phyloP scores from a whole-genome alignment of 73 alveolate species.

The Stentor coeruleus region DNA sequence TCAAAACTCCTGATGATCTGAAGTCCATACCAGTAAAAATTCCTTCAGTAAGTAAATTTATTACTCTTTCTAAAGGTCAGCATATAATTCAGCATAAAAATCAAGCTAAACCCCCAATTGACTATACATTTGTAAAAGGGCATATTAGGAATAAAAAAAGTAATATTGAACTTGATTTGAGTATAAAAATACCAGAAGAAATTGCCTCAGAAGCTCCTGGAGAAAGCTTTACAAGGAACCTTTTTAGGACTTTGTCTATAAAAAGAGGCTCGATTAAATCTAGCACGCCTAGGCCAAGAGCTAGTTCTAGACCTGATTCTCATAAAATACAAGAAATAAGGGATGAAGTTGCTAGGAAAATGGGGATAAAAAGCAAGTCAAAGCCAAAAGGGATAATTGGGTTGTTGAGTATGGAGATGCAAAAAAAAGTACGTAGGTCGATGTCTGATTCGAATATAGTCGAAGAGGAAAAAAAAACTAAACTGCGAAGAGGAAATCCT shows the following conservation, averaged over 20 bases:
- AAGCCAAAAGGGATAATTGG: neutral
- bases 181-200: constrained; percentile 3
- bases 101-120: neutral
- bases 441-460: neutral
- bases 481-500: too few species aligned
- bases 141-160: constrained; percentile 1
- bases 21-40: neutral
- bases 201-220: neutral
- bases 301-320: neutral
- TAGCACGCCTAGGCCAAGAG: neutral
- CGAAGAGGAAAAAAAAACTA: neutral
- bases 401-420: neutral
- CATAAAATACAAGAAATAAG: neutral
- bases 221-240: neutral
- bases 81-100: neutral
- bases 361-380: neutral
- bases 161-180: neutral
- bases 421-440: neutral
- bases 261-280: neutral
- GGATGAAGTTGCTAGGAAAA: neutral
- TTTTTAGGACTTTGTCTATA: neutral
- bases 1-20: neutral
- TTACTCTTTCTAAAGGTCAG: neutral
- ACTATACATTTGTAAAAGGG: neutral
- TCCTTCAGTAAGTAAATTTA: neutral